Percentiles rank a stretch among this genome's conserved stretches.
phyloP scores from a whole-genome alignment of 208 protist genomes.

The Trypanosoma theileri region DNA sequence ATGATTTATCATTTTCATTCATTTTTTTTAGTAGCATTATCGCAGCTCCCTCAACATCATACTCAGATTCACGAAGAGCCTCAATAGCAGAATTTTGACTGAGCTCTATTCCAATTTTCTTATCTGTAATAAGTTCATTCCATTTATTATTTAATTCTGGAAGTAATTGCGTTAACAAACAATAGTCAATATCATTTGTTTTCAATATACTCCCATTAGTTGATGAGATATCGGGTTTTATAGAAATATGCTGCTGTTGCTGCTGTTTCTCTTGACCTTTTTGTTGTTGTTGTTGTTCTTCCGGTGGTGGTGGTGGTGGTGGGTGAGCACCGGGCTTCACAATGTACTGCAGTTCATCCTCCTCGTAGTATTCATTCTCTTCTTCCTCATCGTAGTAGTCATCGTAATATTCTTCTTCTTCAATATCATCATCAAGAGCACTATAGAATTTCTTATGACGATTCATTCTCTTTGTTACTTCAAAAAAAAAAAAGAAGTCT shows the following conservation, averaged over 20 bases:
- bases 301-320: too few species aligned
- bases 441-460: constrained; percentile 79
- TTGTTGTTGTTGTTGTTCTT: too few species aligned
- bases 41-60: constrained; percentile 44
- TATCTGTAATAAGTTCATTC: constrained; percentile 30
- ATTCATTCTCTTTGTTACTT: constrained; percentile 46
- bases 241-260: too few species aligned
- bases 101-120: constrained; percentile 32
- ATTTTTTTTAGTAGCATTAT: constrained; percentile 32
- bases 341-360: constrained; percentile 43
- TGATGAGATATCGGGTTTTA: background rate
- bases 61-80: constrained; percentile 61
- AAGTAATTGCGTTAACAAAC: constrained; percentile 44
- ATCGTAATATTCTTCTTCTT: constrained; percentile 61
- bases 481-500: background rate
- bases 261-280: background rate
- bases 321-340: constrained; percentile 19
- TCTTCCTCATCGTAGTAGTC: constrained; percentile 56
- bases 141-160: constrained; percentile 43
- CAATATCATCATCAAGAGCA: constrained; percentile 41
- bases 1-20: constrained; percentile 25
- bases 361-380: constrained; percentile 47
- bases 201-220: constrained; percentile 28
- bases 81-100: constrained; percentile 42
- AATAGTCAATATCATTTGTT: constrained; percentile 52